Evolutionary conservation across 2,329 filamentous ascomycete genomes (phyloP).

Genomic region (Ophiostoma sp.): DNA sequence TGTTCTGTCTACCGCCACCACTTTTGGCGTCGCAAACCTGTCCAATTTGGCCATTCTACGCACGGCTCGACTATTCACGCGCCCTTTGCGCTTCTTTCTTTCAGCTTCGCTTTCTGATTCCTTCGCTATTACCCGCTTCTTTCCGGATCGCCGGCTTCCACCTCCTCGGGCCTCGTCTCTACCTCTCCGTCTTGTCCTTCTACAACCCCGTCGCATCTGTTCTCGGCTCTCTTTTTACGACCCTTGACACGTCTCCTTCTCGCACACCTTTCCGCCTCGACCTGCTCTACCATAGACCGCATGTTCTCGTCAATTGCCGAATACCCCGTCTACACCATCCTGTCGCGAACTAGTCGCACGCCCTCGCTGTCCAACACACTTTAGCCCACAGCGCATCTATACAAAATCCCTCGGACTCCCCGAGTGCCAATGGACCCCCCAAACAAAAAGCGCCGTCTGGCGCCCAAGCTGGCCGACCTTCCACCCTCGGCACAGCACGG

Average conservation of each 20-base stretch:
- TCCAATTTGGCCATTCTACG: neutral
- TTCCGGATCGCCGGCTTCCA: conserved; percentile 5
- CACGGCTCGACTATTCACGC: neutral
- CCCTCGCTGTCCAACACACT: conserved; percentile 3
- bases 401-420: neutral
- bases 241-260: neutral
- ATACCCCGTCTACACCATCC: neutral
- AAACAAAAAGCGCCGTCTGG: conserved; percentile 32
- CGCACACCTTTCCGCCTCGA: neutral
- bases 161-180: neutral
- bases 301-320: conserved; percentile 19
- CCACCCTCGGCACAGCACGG: conserved; percentile 11
- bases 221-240: neutral
- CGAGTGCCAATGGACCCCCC: conserved; percentile 30
- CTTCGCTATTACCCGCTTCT: neutral
- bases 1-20: neutral
- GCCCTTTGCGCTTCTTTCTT: neutral
- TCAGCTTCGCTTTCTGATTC: neutral
- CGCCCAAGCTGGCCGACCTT: conserved; percentile 31
- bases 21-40: neutral
- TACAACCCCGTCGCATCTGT: neutral
- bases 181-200: neutral
- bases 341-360: conserved; percentile 9
- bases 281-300: conserved; percentile 11
- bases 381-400: conserved; percentile 12